Conservation (phyloP, 768 basidiomycete genomes). For the Lactarius hatsudake region DNA sequence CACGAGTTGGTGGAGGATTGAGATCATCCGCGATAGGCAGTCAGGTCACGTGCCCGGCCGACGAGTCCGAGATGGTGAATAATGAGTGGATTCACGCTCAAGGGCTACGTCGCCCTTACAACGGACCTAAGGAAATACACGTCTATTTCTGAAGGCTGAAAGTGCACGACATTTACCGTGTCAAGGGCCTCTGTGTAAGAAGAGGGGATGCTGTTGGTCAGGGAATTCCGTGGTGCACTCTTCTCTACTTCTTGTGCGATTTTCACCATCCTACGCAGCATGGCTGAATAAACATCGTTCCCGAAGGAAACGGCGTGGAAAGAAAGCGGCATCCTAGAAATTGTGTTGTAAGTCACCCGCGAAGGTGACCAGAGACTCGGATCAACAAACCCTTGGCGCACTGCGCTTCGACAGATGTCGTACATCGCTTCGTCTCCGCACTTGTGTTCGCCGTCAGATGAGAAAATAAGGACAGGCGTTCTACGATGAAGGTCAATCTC, state of each 20-base stretch:
- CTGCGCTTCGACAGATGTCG: slow-evolving; percentile 41
- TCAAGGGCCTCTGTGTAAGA: slow-evolving; percentile 51
- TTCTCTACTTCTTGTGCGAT: slow-evolving; percentile 49
- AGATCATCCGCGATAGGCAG: too few relatives aligned
- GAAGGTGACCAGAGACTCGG: background rate
- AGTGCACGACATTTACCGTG: slow-evolving; percentile 38
- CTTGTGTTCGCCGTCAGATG: slow-evolving; percentile 52
- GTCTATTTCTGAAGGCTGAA: background rate
- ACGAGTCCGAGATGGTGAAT: too few relatives aligned
- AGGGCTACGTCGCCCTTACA: too few relatives aligned
- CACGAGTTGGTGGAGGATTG: too few relatives aligned
- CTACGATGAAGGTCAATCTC: background rate
- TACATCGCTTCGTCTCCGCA: slow-evolving; percentile 41
- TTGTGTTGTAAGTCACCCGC: background rate
- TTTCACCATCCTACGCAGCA: slow-evolving; percentile 47
- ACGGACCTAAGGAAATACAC: slow-evolving; percentile 39
- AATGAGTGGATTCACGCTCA: too few relatives aligned
- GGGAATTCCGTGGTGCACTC: slow-evolving; percentile 41
- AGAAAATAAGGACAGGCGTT: background rate
- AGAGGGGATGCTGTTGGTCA: slow-evolving; percentile 37
- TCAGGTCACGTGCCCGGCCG: too few relatives aligned
- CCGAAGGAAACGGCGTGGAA: slow-evolving; percentile 60
- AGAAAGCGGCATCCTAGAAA: slow-evolving; percentile 49
- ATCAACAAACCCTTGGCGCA: slow-evolving; percentile 43
- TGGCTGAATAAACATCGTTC: slow-evolving; percentile 29